phyloP scores from a whole-genome alignment of 345 rosid species.

The Salix dunnii region DNA sequence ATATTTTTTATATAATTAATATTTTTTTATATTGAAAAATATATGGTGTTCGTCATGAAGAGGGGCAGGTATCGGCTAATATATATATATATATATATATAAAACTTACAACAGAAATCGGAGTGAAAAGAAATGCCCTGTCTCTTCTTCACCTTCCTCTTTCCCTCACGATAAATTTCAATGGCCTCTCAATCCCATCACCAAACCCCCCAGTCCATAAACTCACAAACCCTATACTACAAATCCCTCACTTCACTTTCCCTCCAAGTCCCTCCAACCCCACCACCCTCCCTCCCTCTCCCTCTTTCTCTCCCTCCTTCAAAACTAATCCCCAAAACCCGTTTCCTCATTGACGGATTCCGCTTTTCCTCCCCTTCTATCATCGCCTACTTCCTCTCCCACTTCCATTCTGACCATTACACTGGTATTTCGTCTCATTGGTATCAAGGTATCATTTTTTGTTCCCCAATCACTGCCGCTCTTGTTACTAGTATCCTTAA shows the following conservation, averaged over 20 bases:
- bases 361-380: constrained; percentile 45
- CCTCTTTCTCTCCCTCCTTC: constrained; percentile 45
- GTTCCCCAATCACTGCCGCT: constrained; percentile 60
- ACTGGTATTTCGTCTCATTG: constrained; percentile 67
- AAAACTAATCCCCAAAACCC: constrained; percentile 69
- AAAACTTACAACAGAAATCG: not conserved
- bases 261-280: constrained; percentile 21
- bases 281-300: constrained; percentile 25
- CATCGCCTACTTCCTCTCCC: constrained; percentile 73
- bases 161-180: not conserved
- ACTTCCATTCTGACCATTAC: constrained; percentile 91
- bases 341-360: constrained; percentile 76
- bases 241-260: constrained; percentile 35
- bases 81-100: no score
- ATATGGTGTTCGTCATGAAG: no score
- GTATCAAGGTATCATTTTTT: constrained; percentile 74
- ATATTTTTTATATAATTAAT: no score
- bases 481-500: constrained; percentile 55
- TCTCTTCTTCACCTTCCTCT: not conserved
- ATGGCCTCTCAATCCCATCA: not conserved
- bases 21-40: no score
- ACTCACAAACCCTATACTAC: constrained; percentile 51
- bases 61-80: no score
- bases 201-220: constrained; percentile 20
- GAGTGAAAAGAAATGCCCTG: not conserved